phyloP scores from a whole-genome alignment of 768 basidiomycete species.

The Mycena pura region DNA sequence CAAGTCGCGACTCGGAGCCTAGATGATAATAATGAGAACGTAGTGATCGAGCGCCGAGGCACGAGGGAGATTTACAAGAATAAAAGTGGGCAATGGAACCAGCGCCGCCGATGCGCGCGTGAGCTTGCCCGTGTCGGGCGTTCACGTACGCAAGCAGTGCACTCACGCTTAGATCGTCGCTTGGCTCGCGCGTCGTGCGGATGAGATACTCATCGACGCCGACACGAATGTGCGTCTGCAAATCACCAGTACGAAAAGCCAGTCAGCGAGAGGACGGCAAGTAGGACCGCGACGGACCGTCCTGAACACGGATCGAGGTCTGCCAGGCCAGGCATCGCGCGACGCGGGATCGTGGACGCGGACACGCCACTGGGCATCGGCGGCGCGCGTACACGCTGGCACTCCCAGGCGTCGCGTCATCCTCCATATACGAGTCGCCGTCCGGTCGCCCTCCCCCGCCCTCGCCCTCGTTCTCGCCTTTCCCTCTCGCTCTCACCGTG shows the following conservation, averaged over 20 bases:
- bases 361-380: background rate
- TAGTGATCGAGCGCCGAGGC: too few relatives aligned
- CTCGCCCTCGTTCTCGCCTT: slow-evolving; percentile 38
- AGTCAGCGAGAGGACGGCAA: background rate
- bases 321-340: slow-evolving; percentile 52
- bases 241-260: too few relatives aligned
- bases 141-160: slow-evolving; percentile 75
- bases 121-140: slow-evolving; percentile 78
- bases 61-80: too few relatives aligned
- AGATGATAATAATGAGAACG: too few relatives aligned
- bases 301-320: slow-evolving; percentile 67
- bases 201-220: slow-evolving; percentile 69
- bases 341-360: slow-evolving; percentile 25
- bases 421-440: slow-evolving; percentile 34
- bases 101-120: slow-evolving; percentile 46
- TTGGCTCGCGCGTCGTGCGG: slow-evolving; percentile 66
- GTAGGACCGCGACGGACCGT: slow-evolving; percentile 52
- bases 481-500: slow-evolving; percentile 12
- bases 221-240: slow-evolving; percentile 66
- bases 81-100: too few relatives aligned
- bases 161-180: slow-evolving; percentile 75
- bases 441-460: slow-evolving; percentile 27
- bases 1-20: too few relatives aligned
- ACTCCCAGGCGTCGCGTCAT: slow-evolving; percentile 22
- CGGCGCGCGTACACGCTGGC: background rate